Base-by-base conservation (phyloP, 2,329 filamentous ascomycete species). In the Teratosphaeria pseudoeucalypti region DNA sequence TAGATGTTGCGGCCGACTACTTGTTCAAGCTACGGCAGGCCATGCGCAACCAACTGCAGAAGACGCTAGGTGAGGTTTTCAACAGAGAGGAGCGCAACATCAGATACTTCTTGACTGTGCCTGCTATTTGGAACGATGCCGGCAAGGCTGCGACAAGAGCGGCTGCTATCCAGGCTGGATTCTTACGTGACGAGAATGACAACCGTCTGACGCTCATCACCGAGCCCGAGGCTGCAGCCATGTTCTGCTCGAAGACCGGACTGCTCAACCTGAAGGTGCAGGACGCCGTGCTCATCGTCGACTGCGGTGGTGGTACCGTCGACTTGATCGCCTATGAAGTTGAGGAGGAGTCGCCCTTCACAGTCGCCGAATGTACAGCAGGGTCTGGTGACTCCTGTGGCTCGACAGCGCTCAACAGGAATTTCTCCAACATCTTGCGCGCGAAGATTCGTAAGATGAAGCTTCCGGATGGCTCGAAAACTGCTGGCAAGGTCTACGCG, bases 401-500 rank as follows among this genome's bases (percentile, higher is more conserved):
- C 70, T 97, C 92, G n/a, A 97, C 94, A 0, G 94, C 94, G 0
- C 83, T 99, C 58, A 99, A 99, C 77, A 86, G 94, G 62, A 97
- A 97, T 75, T 99, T 97, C 73, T 96, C 90, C 78, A 97, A 97
- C 77, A 96, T 99, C 66, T 80, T 97, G 56, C 88, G 94, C 58
- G 95, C 92, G 62, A 97, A 97, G 81, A 97, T 99, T 69, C 84
- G 92, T 67, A 97, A 97, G 81, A 97, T 97, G 94, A 97, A 97
- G 78, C 81, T 99, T 54, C 92, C 94, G 1, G 92, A 97, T 71
- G 92, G 92, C 54, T 96, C 92, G 67, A 95, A 92, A 78, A 97
- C 91, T 2, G 92, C 94, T n/a, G 92, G 92, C 52, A 91, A 92
- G 75, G 94, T 99, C 58, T 97, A 97, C 75, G 92, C 92, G 66